These are phyloP conservation scores for Solanum lycopersicoides DNA, from an alignment of 257 asterid species.

Conservation along the genomic window DNA sequence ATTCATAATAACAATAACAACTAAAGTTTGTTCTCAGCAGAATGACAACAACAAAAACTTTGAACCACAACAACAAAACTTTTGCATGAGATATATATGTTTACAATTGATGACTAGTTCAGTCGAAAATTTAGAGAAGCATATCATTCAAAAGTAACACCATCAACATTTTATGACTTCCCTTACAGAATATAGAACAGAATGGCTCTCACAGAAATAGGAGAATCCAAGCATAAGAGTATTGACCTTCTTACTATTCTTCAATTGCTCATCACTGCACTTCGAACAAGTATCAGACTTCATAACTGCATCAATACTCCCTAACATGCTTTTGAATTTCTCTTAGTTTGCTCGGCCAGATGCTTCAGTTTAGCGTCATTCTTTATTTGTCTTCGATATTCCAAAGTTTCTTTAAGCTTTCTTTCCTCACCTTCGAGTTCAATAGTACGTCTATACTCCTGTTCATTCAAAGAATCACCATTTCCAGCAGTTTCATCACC, in stretches of 20 bases:
- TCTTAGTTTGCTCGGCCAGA: slow-evolving; percentile 46
- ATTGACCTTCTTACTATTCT: slow-evolving; percentile 29
- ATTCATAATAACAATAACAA: too few species aligned
- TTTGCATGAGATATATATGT: background rate
- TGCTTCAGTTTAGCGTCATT: slow-evolving; percentile 92
- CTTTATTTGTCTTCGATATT: slow-evolving; percentile 86
- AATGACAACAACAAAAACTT: too few species aligned
- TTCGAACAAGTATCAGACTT: slow-evolving; percentile 15
- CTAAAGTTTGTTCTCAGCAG: too few species aligned
- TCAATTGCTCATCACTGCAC: slow-evolving; percentile 20
- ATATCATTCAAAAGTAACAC: background rate
- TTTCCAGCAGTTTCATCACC: slow-evolving; percentile 25
- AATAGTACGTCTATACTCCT: slow-evolving; percentile 54
- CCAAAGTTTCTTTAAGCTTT: slow-evolving; percentile 96
- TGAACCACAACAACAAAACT: too few species aligned
- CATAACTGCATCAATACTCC: slow-evolving; percentile 23
- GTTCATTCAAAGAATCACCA: slow-evolving; percentile 41
- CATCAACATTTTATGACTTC: background rate
- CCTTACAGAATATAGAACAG: background rate
- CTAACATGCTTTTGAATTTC: slow-evolving; percentile 14
- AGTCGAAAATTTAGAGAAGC: background rate
- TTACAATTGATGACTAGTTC: background rate
- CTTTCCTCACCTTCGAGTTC: slow-evolving; percentile 98
- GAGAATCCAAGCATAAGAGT: background rate
- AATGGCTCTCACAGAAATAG: background rate